Evolutionary conservation across 1,139 yeast genomes (phyloP).

Genomic region (Protomyces arabidopsidicola): DNA sequence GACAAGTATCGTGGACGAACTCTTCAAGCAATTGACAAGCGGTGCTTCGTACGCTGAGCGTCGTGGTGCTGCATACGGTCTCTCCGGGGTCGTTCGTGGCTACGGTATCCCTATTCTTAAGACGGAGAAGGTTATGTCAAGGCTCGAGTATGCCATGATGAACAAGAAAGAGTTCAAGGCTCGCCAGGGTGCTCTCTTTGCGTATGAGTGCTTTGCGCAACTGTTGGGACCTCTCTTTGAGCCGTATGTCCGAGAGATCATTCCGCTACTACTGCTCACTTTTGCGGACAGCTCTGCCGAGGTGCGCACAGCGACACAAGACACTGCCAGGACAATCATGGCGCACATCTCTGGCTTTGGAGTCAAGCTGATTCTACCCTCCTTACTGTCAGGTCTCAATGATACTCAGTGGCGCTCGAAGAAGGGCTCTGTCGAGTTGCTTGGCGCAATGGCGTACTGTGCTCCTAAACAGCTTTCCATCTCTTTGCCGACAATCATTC

Average conservation of each 20-base stretch:
- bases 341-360: constrained; percentile 87
- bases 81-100: constrained; percentile 89
- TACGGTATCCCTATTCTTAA: constrained; percentile 73
- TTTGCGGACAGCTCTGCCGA: constrained; percentile 81
- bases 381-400: constrained; percentile 78
- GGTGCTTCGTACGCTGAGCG: constrained; percentile 54
- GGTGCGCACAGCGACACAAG: constrained; percentile 83
- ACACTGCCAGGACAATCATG: constrained; percentile 86
- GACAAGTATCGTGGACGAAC: constrained; percentile 51
- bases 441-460: constrained; percentile 96
- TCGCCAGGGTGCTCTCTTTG: constrained; percentile 85
- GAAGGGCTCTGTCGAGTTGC: constrained; percentile 90
- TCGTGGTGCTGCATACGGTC: constrained; percentile 94
- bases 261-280: constrained; percentile 73
- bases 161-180: constrained; percentile 70
- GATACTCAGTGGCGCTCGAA: constrained; percentile 95
- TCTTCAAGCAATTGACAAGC: constrained; percentile 58
- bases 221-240: constrained; percentile 74
- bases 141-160: constrained; percentile 77
- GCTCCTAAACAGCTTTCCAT: constrained; percentile 92
- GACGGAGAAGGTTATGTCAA: constrained; percentile 70
- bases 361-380: constrained; percentile 82
- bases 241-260: constrained; percentile 84
- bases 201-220: constrained; percentile 77
- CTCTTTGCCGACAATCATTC: constrained; percentile 82